Conservation (phyloP, 345 rosid genomes). For the Psidium guajava region DNA sequence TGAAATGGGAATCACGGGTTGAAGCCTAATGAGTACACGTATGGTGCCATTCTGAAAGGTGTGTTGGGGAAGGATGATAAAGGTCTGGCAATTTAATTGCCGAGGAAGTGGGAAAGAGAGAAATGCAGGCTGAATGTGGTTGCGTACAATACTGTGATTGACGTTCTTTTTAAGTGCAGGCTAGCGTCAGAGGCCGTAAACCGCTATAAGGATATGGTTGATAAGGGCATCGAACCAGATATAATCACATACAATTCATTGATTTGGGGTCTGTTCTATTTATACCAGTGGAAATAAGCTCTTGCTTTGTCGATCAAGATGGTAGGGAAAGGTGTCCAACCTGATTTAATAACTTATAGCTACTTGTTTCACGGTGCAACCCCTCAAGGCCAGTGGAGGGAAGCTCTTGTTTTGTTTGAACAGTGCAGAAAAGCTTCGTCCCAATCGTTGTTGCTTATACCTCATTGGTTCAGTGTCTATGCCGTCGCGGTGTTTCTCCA, state of each 20-base stretch:
- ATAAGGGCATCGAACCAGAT: background rate
- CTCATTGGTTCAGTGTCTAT: background rate
- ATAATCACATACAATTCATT: conserved; percentile 2
- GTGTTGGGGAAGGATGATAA: background rate
- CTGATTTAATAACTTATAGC: background rate
- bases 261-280: background rate
- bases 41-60: background rate
- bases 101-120: background rate
- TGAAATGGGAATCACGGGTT: background rate
- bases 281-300: background rate
- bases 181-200: background rate
- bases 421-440: background rate
- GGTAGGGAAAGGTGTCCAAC: background rate
- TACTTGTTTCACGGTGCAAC: background rate
- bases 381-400: background rate
- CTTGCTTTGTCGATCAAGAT: background rate
- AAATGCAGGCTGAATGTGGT: background rate
- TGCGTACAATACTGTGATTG: conserved; percentile 2
- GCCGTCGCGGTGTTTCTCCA: background rate
- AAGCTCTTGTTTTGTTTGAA: background rate
- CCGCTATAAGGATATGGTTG: background rate
- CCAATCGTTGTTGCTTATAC: background rate
- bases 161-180: conserved; percentile 3
- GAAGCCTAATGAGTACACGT: background rate
- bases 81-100: background rate